Evolutionary conservation across 768 basidiomycete species (phyloP), one percentile per base, ranked within the genome.

Genomic region (Ramaria sp.): DNA sequence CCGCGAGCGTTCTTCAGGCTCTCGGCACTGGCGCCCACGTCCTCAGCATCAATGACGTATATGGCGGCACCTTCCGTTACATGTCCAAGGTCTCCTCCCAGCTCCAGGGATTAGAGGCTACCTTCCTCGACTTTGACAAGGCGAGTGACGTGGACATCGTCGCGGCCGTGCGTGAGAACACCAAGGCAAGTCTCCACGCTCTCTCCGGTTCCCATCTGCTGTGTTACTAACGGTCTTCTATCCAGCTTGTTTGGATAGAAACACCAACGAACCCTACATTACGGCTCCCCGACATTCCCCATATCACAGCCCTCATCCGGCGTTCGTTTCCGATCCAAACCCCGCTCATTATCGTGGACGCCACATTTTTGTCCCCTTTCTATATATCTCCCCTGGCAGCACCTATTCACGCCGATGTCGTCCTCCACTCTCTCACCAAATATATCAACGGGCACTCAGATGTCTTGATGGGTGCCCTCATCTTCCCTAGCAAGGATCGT

Each of bases 361-460:
- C 88, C 71, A 96, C 93, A 22, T 96, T 95, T 78, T 75, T 92
- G 38, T 94, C 91, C 0, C 90, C 95, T 0, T 97, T 82, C 71
- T 97, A 85, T 72, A 78, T 82, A 37, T 90, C 89, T 0, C 94
- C 94, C 0, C 81, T 97, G 32, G 76, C 85, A 54, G 83, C 79
- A 25, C 81, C 85, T 13, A 64, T 69, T 16, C 67, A 73, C 15
- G 95, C 91, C 13, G 91, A 95, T 65, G 71, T 96, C 60, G 88
- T 91, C 60, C 58, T 91, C 4, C 91, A 96, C 72, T 78, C 75
- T 22, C 73, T 93, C 39, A 90, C 85, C 0, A 96, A 98, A 68
- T 96, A 95, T 71, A 73, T 95, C 63, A 89, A 91, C 64, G 95
- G 95, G 0, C 94, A 96, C 69, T 87, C 87, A 0, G 94, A 98